phyloP scores from a whole-genome alignment of 495 filamentous ascomycete genomes.

The Lophiostoma macrostomum region DNA sequence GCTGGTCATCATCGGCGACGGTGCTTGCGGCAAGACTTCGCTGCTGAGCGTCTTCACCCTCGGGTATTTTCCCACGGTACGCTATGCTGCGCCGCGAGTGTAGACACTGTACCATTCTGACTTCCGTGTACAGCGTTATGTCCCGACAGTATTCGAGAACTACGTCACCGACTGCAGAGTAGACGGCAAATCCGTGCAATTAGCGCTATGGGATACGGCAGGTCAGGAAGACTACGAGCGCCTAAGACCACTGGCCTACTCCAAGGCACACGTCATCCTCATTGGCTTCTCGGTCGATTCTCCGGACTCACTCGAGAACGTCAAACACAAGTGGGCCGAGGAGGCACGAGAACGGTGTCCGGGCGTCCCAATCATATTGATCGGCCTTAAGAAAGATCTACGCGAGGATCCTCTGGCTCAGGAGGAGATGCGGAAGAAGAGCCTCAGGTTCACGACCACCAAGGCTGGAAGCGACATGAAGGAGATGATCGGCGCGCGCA shows the following conservation, averaged over 20 bases:
- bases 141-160: conserved; percentile 48
- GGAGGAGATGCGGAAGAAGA: conserved; percentile 97
- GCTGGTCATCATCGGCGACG: conserved; percentile 97
- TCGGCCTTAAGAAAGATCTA: conserved; percentile 96
- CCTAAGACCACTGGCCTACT: conserved; percentile 91
- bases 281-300: conserved; percentile 96
- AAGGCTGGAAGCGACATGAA: conserved; percentile 78
- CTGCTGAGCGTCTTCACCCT: conserved; percentile 96
- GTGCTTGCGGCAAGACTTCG: conserved; percentile 98
- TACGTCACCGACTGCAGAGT: conserved; percentile 50
- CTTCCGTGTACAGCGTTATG: conserved; percentile 31
- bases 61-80: conserved; percentile 95
- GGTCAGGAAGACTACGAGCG: conserved; percentile 55
- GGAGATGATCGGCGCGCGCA: conserved; percentile 81
- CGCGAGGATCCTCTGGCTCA: conserved; percentile 89
- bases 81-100: conserved; percentile 38
- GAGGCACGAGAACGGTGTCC: conserved; percentile 95
- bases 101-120: conserved; percentile 24
- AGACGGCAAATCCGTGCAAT: conserved; percentile 49
- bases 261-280: conserved; percentile 94
- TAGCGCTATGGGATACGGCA: conserved; percentile 50
- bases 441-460: conserved; percentile 75
- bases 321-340: conserved; percentile 98
- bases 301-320: conserved; percentile 95
- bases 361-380: conserved; percentile 89